These are phyloP conservation scores for Anaeramoeba flamelloides DNA, from an alignment of 78 protist genomes.

Conservation along the genomic window DNA sequence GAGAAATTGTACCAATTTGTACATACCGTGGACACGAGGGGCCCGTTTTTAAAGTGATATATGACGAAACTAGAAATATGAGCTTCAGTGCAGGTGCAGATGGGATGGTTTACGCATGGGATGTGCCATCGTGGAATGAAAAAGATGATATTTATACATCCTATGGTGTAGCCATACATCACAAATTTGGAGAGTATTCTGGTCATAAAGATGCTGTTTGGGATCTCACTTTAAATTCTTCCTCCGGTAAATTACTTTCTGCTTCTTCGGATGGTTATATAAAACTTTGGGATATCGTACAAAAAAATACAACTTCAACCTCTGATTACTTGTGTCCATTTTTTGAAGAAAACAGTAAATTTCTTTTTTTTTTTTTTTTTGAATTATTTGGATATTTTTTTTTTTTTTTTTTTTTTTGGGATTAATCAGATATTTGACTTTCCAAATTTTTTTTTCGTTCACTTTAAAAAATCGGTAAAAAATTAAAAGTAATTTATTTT, in stretches of 20 bases:
- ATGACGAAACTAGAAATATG: background rate
- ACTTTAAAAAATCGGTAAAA: too few relatives aligned
- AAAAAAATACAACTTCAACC: background rate
- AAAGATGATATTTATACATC: conserved; percentile 26
- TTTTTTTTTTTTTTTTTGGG: too few relatives aligned
- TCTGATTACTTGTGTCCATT: background rate
- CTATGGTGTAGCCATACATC: background rate
- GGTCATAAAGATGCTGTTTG: conserved; percentile 44
- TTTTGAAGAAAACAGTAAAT: background rate
- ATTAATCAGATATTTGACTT: too few relatives aligned
- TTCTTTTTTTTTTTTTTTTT: too few relatives aligned
- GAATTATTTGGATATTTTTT: too few relatives aligned
- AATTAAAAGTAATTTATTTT: too few relatives aligned
- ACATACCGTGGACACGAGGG: conserved; percentile 40
- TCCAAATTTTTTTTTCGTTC: too few relatives aligned
- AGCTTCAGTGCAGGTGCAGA: conserved; percentile 33
- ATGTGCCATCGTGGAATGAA: conserved; percentile 12
- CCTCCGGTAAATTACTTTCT: conserved; percentile 11
- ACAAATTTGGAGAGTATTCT: background rate
- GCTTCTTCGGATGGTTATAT: conserved; percentile 37
- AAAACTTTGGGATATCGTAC: conserved; percentile 26
- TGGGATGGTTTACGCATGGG: conserved; percentile 28
- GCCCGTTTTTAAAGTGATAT: conserved; percentile 21
- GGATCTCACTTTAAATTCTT: conserved; percentile 23
- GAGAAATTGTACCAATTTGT: conserved; percentile 37